Evolutionary conservation across 2,329 filamentous ascomycete genomes (phyloP).

Genomic region (Aspergillus sp.): DNA sequence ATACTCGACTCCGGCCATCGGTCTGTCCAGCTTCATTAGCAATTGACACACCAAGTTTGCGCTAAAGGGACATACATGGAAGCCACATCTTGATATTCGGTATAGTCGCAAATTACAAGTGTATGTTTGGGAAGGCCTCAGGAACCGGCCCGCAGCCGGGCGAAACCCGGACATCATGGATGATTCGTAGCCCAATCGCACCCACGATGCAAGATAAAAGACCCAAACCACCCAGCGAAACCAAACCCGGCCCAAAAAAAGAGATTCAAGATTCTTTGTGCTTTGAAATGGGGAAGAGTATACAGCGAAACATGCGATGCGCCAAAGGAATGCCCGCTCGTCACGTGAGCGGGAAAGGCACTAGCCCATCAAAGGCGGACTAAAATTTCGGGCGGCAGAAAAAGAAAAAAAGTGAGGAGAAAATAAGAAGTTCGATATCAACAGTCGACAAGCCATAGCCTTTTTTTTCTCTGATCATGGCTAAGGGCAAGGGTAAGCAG

Average conservation of each 20-base stretch:
- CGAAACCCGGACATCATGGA: conserved; percentile 30
- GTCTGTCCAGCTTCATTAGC: conserved; percentile 39
- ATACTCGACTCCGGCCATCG: conserved; percentile 63
- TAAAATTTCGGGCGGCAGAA: conserved; percentile 32
- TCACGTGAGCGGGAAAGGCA: not conserved
- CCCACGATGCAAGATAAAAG: not conserved
- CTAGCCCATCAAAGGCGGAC: not conserved
- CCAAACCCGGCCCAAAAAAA: not conserved
- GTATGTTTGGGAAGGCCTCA: conserved; percentile 28
- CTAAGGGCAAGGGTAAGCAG: conserved; percentile 38
- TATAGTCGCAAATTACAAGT: conserved; percentile 16
- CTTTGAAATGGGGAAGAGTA: not conserved
- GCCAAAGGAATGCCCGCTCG: conserved; percentile 19
- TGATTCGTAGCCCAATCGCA: not conserved
- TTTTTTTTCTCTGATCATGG: conserved; percentile 27
- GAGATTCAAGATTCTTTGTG: not conserved
- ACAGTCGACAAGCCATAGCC: conserved; percentile 14
- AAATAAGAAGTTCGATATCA: conserved; percentile 19
- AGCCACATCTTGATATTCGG: conserved; percentile 23
- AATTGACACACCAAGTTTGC: not conserved
- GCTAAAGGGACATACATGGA: conserved; percentile 36
- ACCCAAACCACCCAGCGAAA: no score
- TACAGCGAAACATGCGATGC: not conserved
- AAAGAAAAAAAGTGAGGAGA: conserved; percentile 28
- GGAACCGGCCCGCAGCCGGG: conserved; percentile 23